Base-by-base conservation (phyloP, 768 basidiomycete species). In the Pulveroboletus ravenelii region DNA sequence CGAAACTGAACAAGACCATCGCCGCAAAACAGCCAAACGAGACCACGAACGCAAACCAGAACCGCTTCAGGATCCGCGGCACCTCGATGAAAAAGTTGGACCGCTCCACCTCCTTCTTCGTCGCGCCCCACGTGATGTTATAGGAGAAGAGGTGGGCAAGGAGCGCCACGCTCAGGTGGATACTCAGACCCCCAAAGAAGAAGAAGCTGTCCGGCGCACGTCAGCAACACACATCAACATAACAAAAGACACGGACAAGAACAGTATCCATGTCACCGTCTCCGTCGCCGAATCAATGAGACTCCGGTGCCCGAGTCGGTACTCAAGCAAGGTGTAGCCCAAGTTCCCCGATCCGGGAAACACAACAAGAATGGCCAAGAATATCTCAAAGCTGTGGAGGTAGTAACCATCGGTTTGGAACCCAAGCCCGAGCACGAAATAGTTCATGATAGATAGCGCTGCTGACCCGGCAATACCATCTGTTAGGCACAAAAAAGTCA, bases 61-160 rank as follows among this genome's bases (percentile, higher is more conserved):
- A 94, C 4, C 90, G 84, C 55, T 82, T 81, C 62, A 85, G 72
- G 63, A 94, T 92, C 50, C 81, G 80, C 1, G 93, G 93, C 12
- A 93, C 82, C 64, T 95, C 92, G 45, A 86, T 79, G 78, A 89
- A 93, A 74, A 95, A 93, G 64, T 93, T 94, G 20, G 87, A 89
- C 30, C 81, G 78, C 65, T 93, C 86, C 35, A 94, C 89, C 66
- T 89, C 87, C 77, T 92, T 93, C 61, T 80, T 77, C 6, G 82
- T 84, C 13, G 80, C 74, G 2, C 75, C 73, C 82, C 82, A 84
- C 6, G 67, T 70, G 56, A 79, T 77, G 65, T 84, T 77, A 65
- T 81, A 83, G 25, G 78, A 78, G 61, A 81, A 77, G 45, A 82
- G 37, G 65, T 84, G 81, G 0, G 79, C 74, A 20, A 79, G 70